Base-by-base conservation (phyloP, 2,329 filamentous ascomycete species). In the Rosellinia necatrix region DNA sequence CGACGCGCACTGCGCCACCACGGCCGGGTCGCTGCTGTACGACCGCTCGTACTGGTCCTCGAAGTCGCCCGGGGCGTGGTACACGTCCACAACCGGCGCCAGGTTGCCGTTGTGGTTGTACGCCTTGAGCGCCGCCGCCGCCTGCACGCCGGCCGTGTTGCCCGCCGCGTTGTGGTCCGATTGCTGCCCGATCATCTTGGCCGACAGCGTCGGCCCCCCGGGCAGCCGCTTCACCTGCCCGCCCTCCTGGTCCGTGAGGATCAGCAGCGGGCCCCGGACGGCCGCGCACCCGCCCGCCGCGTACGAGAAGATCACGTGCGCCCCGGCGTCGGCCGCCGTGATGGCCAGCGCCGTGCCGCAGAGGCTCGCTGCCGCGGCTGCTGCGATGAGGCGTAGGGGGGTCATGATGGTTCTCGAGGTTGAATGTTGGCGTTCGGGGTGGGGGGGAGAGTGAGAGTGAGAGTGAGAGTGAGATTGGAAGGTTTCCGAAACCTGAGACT, bases 241-340 rank as follows among this genome's bases (percentile, higher is more conserved):
- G 21, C 57, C 53, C n/a, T 59, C 57, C 17, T 59, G 57, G 22
- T 59, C 57, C 0, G 57, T 59, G 42, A 59, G 30, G n/a, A 59
- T 49, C 1, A 59, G 32, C 3, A 59, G 40, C 1, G 53, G 53
- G 0, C 58, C 54, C 10, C 48, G 48, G 41, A 60, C 38, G 4
- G 29, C n/a, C n/a, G n/a, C 42, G 21, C 58, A 58, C 4, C 47
- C 56, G 27, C 21, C 56, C 3, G 51, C 56, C 1, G 56, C 10
- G 24, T 56, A 59, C 6, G 56, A 59, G 35, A 59, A 59, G 24
- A 59, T 56, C 29, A 59, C 51, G 21, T 59, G 56, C 8, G 52
- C 41, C 2, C 41, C 56, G 37, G 56, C 56, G 27, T 59, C 51
- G 42, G 47, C 47, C 12, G 56, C 41, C 4, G 51, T 59, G 30